Evolutionary conservation across 2,329 filamentous ascomycete species (phyloP), one percentile per base, ranked within the genome.

Genomic region (Mycosphaerella arachidis): DNA sequence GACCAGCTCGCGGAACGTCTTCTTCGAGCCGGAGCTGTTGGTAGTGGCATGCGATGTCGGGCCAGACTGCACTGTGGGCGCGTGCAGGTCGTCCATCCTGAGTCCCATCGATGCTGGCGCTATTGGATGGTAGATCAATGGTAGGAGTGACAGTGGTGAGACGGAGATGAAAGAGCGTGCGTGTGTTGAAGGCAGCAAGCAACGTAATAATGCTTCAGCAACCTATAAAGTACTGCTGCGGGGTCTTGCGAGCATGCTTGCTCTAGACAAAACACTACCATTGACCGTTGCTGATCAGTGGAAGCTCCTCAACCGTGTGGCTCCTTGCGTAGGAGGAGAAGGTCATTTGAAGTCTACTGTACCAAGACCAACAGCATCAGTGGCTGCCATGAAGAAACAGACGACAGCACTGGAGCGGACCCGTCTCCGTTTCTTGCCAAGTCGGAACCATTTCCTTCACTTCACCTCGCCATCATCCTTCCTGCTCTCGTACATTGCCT

Each of bases 1-100:
- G 72, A 94, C 90, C 55, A 97, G 84, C 77, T 96, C 88, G 48
- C 83, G 78, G 72, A 97, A 85, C 53, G 90, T 88, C 63, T 87
- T 82, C 65, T 69, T 66, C 56, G 77, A 82, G 55, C 84, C 78
- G 57, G 81, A 77, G 60, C 81, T 78, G 30, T 81, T 82, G 20
- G 70, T 57, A 29, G 65, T 63, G 13, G 59, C 40, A 35, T 62
- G 59, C 1, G 66, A 66, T 9, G 86, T 88, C 35, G 91, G 89
- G 62, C 92, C 92, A 46, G 92, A 92, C 59, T 88, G 82, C 76
- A 90, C 85, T 18, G 86, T 88, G n/a, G 86, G 85, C 50, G 85
- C 81, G 70, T 89, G 86, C 58, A 89, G 78, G 67, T 87, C 81
- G 72, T 87, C 82, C 86, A 89, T 89, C 68, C 74, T 78, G 63